Percentiles rank a stretch among this genome's conserved stretches.
Conservation (phyloP, 768 basidiomycete species). For the Boletellus emodensis region DNA sequence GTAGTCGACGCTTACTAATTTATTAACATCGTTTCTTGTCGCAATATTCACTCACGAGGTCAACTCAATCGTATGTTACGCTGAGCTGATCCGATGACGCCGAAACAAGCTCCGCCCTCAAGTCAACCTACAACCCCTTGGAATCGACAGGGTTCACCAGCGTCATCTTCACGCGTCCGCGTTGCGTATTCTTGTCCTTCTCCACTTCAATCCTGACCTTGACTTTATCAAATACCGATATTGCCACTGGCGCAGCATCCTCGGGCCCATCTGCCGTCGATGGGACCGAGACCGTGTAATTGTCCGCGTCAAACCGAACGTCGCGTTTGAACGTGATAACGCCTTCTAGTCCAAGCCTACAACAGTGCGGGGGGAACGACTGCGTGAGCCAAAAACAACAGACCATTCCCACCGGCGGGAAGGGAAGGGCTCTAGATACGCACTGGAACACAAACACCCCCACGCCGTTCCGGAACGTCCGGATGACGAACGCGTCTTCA, state of each 20-base stretch:
- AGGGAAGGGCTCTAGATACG: constrained; percentile 26
- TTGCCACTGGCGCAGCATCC: not conserved
- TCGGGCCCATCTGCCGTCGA: constrained; percentile 9
- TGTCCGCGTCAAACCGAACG: constrained; percentile 86
- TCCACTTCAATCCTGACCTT: constrained; percentile 87
- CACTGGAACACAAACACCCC: constrained; percentile 96
- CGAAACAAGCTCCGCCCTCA: not conserved
- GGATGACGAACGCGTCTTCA: constrained; percentile 91
- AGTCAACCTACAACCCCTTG: constrained; percentile 31
- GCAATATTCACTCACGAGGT: no score
- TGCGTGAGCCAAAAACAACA: not conserved
- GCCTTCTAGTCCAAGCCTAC: constrained; percentile 89
- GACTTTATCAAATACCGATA: constrained; percentile 48
- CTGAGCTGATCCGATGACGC: not conserved
- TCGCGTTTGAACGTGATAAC: constrained; percentile 91
- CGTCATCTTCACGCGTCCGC: constrained; percentile 85
- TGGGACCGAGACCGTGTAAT: constrained; percentile 78
- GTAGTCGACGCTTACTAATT: constrained; percentile 4
- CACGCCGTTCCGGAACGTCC: constrained; percentile 90
- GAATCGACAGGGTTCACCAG: constrained; percentile 66
- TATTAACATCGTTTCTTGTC: constrained; percentile 2
- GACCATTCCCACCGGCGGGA: no score
- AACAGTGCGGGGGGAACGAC: not conserved
- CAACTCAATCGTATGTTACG: no score
- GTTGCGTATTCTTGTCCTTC: constrained; percentile 91